Conservation (phyloP, 345 rosid genomes). For the Laguncularia racemosa region DNA sequence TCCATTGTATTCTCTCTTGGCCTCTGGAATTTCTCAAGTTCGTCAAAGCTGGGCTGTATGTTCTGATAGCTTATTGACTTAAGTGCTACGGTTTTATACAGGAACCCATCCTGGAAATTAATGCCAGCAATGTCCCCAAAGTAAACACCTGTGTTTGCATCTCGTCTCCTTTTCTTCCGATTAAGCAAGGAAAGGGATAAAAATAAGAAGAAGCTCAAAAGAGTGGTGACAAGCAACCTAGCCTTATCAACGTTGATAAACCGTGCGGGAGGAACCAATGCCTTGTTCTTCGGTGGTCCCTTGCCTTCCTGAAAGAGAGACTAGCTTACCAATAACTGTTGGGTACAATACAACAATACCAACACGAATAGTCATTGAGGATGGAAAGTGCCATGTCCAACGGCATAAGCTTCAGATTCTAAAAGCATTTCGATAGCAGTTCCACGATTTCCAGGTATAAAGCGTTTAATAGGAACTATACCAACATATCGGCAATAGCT, state of each 20-base stretch:
- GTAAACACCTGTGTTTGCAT: slow-evolving; percentile 82
- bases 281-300: slow-evolving; percentile 79
- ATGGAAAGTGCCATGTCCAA: too few species aligned
- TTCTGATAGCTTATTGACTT: slow-evolving; percentile 72
- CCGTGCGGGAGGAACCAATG: slow-evolving; percentile 93
- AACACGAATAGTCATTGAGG: too few species aligned
- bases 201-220: neutral
- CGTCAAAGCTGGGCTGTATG: slow-evolving; percentile 88
- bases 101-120: slow-evolving; percentile 85
- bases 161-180: slow-evolving; percentile 35
- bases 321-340: neutral
- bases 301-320: slow-evolving; percentile 60
- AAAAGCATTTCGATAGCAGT: neutral
- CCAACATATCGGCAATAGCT: slow-evolving; percentile 88
- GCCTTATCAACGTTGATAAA: slow-evolving; percentile 94
- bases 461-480: too few species aligned
- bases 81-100: slow-evolving; percentile 73
- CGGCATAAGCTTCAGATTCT: too few species aligned
- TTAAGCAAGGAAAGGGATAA: too few species aligned
- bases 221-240: slow-evolving; percentile 44
- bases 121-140: slow-evolving; percentile 75
- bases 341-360: too few species aligned
- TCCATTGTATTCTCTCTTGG: slow-evolving; percentile 75
- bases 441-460: too few species aligned
- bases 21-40: slow-evolving; percentile 78